Evolutionary conservation across 345 rosid genomes (phyloP).

Genomic region (Eucalyptus erythrocorys): DNA sequence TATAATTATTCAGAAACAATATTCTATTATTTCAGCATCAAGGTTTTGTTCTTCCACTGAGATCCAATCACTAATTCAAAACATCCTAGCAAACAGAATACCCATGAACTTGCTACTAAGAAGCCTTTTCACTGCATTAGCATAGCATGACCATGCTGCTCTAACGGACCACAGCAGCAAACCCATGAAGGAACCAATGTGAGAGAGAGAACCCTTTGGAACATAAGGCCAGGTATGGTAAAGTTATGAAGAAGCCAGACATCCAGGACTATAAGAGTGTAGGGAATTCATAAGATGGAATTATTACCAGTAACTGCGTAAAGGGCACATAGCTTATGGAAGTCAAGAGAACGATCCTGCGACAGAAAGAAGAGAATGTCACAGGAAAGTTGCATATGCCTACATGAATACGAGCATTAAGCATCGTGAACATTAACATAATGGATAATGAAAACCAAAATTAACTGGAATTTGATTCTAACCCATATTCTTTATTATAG

Average conservation of each 20-base stretch:
- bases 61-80: neutral
- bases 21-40: neutral
- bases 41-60: neutral
- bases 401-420: neutral
- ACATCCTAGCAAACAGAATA: neutral
- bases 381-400: neutral
- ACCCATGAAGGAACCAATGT: neutral
- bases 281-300: neutral
- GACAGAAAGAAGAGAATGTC: slow-evolving; percentile 1
- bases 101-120: neutral
- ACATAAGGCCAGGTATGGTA: neutral
- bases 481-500: neutral
- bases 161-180: neutral
- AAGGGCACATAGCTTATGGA: slow-evolving; percentile 67
- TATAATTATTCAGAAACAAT: neutral
- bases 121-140: neutral
- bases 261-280: neutral
- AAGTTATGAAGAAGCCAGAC: neutral
- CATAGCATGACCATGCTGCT: neutral
- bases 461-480: neutral
- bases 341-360: slow-evolving; percentile 99
- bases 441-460: neutral
- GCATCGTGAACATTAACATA: neutral
- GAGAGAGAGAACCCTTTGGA: neutral
- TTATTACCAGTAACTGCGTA: slow-evolving; percentile 93